A percentile compares a stretch with the other conserved stretches of the same genome.
Evolutionary conservation across 306 rosid species (phyloP).

Genomic region (Vigna hirtella): DNA sequence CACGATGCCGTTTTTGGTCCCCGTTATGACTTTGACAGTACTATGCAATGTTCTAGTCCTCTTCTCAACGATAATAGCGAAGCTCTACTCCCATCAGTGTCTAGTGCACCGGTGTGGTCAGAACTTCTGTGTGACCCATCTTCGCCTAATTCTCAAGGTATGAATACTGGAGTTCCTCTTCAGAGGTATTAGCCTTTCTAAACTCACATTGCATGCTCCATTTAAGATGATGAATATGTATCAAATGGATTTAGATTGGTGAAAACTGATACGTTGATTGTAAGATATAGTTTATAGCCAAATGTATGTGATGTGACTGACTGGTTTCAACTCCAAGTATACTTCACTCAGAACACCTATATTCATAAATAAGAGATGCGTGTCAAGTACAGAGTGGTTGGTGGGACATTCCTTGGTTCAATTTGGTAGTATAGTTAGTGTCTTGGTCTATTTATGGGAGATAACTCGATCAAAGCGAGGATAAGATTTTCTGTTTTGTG

Average conservation of each 20-base stretch:
- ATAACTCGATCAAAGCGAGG: background rate
- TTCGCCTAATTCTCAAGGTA: constrained; percentile 62
- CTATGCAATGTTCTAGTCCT: constrained; percentile 42
- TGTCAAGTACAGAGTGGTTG: background rate
- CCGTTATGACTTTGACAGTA: constrained; percentile 50
- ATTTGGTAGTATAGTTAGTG: background rate
- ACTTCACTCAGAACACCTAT: constrained; percentile 7
- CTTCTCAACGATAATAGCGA: constrained; percentile 25
- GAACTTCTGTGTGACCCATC: constrained; percentile 56
- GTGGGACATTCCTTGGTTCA: constrained; percentile 8
- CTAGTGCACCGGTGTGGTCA: constrained; percentile 58
- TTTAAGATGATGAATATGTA: background rate
- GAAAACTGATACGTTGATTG: background rate
- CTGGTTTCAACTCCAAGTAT: background rate
- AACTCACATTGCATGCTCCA: constrained; percentile 8
- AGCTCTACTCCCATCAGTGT: constrained; percentile 31
- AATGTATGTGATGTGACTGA: background rate
- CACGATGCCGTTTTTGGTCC: constrained; percentile 60
- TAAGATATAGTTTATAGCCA: background rate
- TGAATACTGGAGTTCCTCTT: background rate
- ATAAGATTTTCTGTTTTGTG: background rate
- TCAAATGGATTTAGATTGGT: constrained; percentile 3
- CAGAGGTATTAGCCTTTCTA: background rate
- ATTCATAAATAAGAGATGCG: background rate
- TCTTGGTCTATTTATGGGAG: background rate